phyloP scores from a whole-genome alignment of 352 stramenopile species.

The Phytopythium cucurbitacearum region DNA sequence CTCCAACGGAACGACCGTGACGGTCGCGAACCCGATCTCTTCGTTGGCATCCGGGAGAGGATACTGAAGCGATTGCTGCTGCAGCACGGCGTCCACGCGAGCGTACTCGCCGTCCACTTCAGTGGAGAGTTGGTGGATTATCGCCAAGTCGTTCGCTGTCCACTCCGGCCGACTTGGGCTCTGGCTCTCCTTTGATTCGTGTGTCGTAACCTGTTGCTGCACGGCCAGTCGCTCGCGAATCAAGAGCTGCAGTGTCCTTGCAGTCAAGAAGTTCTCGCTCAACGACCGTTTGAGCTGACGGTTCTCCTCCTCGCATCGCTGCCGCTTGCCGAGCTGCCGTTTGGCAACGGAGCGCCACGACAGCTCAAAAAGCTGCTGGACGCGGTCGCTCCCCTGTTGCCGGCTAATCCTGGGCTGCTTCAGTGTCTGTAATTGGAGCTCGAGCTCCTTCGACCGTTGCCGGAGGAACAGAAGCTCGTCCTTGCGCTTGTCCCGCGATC shows the following conservation, averaged over 20 bases:
- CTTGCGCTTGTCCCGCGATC: slow-evolving; percentile 1
- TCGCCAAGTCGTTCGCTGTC: slow-evolving; percentile 1
- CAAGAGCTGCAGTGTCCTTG: not conserved
- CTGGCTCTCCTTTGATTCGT: not conserved
- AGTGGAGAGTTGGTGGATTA: not conserved
- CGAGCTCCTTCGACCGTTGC: slow-evolving; percentile 1
- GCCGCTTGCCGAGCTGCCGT: slow-evolving; percentile 1
- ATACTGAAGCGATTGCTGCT: not conserved
- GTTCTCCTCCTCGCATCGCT: slow-evolving; percentile 1
- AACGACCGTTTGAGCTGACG: not conserved
- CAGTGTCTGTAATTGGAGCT: slow-evolving; percentile 1
- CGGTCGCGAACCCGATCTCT: not conserved
- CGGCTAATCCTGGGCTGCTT: not conserved
- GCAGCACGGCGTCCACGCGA: not conserved
- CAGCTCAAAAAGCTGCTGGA: not conserved
- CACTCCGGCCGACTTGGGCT: not conserved
- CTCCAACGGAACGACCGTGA: slow-evolving; percentile 1
- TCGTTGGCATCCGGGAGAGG: not conserved
- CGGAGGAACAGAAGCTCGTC: slow-evolving; percentile 7
- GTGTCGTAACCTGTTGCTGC: no score
- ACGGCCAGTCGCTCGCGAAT: not conserved
- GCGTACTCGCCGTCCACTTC: slow-evolving; percentile 1
- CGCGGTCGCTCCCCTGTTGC: not conserved
- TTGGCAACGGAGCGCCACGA: not conserved
- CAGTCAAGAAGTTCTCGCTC: not conserved